Base-by-base conservation (phyloP, 768 basidiomycete genomes). In the Nidularia pulvinata region DNA sequence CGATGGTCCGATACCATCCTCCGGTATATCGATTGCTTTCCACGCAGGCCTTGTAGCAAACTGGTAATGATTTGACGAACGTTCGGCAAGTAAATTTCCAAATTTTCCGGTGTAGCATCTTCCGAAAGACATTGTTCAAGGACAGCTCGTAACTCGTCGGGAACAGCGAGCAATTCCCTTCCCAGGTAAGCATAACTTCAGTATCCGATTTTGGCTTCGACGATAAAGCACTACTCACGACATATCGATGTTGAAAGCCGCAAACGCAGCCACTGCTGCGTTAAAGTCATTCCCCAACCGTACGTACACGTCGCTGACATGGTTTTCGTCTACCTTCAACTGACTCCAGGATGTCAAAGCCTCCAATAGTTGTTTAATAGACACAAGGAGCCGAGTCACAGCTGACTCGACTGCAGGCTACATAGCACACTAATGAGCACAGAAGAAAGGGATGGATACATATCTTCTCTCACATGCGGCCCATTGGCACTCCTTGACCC, bases 281-380 rank as follows among this genome's bases (percentile, higher is more conserved):
- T 98, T 98, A 77, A 99, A 98, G 66, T 97, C 95, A 70, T 98
- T 98, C 22, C 97, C 97, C 22, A 99, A 78, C 51, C 86, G 84
- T 51, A 99, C 97, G 70, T 99, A 99, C 51, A 97, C 91, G 69
- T 98, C 93, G 78, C 95, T 97, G 65, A 99, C 94, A 59, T 91
- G 79, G 43, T 69, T 73, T 65, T 96, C 94, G 53, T 84, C 77
- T 61, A 89, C 79, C 61, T 84, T 79, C 55, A 81, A 70, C 54
- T 77, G 77, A 68, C 90, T 91, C 94, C 94, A 97, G 73, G 82
- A 74, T 5, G 91, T 93, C 52, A 97, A 79, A 1, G 90, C 80
- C 66, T 97, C 95, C 36, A 99, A 79, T n/a, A 99, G 84, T 57
- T 91, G 85, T 67, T 98, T 96, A 58, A 98, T 98, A 33, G 94